phyloP scores from a whole-genome alignment of 2,329 filamentous ascomycete genomes.

The Verticillium tricorpus region DNA sequence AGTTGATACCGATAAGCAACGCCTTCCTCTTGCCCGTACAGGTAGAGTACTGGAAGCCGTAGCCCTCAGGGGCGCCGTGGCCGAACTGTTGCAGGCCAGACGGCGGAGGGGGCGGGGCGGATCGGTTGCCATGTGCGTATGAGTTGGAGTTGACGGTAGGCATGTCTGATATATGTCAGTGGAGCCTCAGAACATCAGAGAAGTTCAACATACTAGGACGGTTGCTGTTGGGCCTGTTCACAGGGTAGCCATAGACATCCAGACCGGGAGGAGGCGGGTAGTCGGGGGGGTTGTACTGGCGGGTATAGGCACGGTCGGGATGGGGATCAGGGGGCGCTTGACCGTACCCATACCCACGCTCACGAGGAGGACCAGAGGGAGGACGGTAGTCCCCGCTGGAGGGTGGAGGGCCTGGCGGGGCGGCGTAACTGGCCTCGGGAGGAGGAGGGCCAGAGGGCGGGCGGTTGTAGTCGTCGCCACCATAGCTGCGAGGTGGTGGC shows the following conservation, averaged over 20 bases:
- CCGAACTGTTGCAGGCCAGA: slow-evolving; percentile 68
- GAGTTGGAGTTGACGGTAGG: slow-evolving; percentile 44
- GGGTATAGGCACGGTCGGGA: slow-evolving; percentile 15
- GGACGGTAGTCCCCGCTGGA: slow-evolving; percentile 16
- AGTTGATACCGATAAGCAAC: slow-evolving; percentile 91
- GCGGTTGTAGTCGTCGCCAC: not conserved
- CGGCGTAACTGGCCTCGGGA: slow-evolving; percentile 8
- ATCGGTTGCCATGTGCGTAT: slow-evolving; percentile 52
- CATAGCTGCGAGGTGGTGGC: not conserved
- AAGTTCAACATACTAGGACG: slow-evolving; percentile 3
- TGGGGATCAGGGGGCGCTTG: slow-evolving; percentile 16
- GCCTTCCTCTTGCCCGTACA: slow-evolving; percentile 89
- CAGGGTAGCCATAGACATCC: slow-evolving; percentile 44
- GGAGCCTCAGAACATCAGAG: not conserved
- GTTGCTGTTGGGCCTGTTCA: slow-evolving; percentile 11
- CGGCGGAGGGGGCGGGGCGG: slow-evolving; percentile 63
- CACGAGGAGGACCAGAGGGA: slow-evolving; percentile 20
- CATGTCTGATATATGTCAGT: slow-evolving; percentile 22
- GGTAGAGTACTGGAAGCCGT: slow-evolving; percentile 85
- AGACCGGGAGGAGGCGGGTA: slow-evolving; percentile 36
- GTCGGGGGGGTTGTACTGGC: slow-evolving; percentile 22
- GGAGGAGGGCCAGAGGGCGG: slow-evolving; percentile 6
- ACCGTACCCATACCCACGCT: slow-evolving; percentile 19
- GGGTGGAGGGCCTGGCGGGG: slow-evolving; percentile 7
- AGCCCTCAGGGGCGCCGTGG: slow-evolving; percentile 71